Conservation (phyloP, 2,329 filamentous ascomycete genomes). For the Colletotrichum paranaense region DNA sequence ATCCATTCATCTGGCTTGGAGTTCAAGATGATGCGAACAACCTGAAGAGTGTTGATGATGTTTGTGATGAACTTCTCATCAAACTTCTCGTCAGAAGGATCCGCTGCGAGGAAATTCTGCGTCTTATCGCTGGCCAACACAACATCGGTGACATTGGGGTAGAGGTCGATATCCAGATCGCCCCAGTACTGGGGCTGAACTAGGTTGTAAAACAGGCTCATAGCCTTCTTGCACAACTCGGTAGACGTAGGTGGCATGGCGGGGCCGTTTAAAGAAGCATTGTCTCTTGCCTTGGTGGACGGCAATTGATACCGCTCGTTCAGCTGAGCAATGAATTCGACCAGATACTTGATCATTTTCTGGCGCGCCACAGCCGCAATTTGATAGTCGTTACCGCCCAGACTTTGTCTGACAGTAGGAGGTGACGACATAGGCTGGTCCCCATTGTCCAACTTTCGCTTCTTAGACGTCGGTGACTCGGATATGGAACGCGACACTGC, state of each 20-base stretch:
- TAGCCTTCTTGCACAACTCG: slow-evolving; percentile 87
- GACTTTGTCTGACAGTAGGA: slow-evolving; percentile 59
- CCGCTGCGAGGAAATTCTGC: slow-evolving; percentile 65
- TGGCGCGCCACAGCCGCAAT: slow-evolving; percentile 75
- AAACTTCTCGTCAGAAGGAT: slow-evolving; percentile 74
- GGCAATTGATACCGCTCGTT: slow-evolving; percentile 86
- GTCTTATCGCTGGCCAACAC: slow-evolving; percentile 87
- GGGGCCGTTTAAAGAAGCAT: slow-evolving; percentile 54
- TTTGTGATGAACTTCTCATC: slow-evolving; percentile 87
- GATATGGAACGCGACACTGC: slow-evolving; percentile 57
- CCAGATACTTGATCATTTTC: slow-evolving; percentile 92
- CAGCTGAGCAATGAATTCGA: slow-evolving; percentile 92
- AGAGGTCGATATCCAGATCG: slow-evolving; percentile 90
- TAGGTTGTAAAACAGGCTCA: slow-evolving; percentile 84
- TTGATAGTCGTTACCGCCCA: slow-evolving; percentile 73
- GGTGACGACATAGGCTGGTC: slow-evolving; percentile 65
- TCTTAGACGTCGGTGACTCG: slow-evolving; percentile 79
- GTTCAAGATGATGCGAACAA: slow-evolving; percentile 89
- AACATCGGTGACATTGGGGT: slow-evolving; percentile 88
- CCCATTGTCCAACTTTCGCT: slow-evolving; percentile 78
- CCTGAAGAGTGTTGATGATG: slow-evolving; percentile 94
- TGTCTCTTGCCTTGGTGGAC: slow-evolving; percentile 73
- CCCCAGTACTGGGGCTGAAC: slow-evolving; percentile 91
- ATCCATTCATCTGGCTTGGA: slow-evolving; percentile 94
- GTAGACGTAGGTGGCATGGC: slow-evolving; percentile 66